Evolutionary conservation across 805 yeast genomes (phyloP), one percentile per base, ranked within the genome.

Genomic region (Blastobotrys peoriensis): DNA sequence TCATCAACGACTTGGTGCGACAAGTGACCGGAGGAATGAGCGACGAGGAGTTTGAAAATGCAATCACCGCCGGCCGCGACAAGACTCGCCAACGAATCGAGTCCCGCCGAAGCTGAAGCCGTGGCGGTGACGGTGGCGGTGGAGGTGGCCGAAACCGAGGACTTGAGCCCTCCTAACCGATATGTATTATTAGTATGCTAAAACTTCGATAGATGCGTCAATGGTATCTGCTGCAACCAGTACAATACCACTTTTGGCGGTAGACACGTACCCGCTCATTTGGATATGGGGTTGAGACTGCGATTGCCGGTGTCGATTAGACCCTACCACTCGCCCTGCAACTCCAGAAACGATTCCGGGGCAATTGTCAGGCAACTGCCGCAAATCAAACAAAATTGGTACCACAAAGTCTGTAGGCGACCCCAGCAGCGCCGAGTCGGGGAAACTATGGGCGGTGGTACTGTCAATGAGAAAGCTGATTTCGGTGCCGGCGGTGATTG

Each of bases 291-390:
- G 6, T 54, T 41, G 34, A 59, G 16, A 4, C 23, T 27, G 47
- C 45, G 6, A 47, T 52, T 43, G 50, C 15, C 51, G 36, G 37
- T 48, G 43, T 67, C 69, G 64, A 25, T 25, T 25, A 13, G 30
- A 8, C 13, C 8, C 30, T 17, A 73, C 54, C 19, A 80, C 59
- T 44, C 65, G 68, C 33, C 75, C 63, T 0, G 86, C 83, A 18
- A 81, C 69, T 1, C 83, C 83, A 0, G 84, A 79, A 1, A 79
- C 84, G 40, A 81, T 78, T 34, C 86, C 86, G 18, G 79, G 77
- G 5, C 78, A 66, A 57, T 80, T 80, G 15, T 75, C 60, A 0
- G 85, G 85, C 19, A 80, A 57, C 22, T 63, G 61, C 10, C 70
- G 64, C 47, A 80, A 67, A 56, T 80, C 79, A 17, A 81, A 71